Conservation (phyloP, 768 basidiomycete genomes). For the Dacryopinax spathularia region DNA sequence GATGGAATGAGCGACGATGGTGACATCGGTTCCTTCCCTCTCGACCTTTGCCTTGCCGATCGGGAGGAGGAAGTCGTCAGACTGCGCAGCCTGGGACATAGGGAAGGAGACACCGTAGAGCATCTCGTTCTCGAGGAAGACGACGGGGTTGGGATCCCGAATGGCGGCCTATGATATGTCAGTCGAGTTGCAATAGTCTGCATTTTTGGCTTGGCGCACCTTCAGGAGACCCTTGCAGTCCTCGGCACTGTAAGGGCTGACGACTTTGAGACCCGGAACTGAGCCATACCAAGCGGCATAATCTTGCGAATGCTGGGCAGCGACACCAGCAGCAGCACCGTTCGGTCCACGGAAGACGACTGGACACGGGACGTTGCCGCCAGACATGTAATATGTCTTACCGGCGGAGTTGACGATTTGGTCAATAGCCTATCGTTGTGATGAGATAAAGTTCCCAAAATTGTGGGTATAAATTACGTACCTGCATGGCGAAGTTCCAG, state of each 20-base stretch:
- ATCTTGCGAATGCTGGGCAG: constrained; percentile 93
- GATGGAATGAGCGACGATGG: constrained; percentile 94
- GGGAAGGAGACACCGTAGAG: constrained; percentile 96
- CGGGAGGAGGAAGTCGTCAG: constrained; percentile 84
- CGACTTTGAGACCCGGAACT: constrained; percentile 91
- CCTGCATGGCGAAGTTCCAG: constrained; percentile 99
- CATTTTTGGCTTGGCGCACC: constrained; percentile 30
- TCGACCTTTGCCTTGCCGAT: constrained; percentile 98
- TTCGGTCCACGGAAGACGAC: constrained; percentile 99
- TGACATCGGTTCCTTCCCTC: constrained; percentile 81
- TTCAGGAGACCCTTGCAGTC: constrained; percentile 98
- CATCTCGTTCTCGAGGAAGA: constrained; percentile 99
- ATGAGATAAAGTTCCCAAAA: neutral
- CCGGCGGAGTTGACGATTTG: constrained; percentile 99
- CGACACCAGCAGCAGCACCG: constrained; percentile 94
- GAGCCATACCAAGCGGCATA: constrained; percentile 91
- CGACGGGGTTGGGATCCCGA: constrained; percentile 94
- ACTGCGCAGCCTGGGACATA: constrained; percentile 87
- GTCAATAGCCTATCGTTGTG: constrained; percentile 62
- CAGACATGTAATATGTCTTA: constrained; percentile 99
- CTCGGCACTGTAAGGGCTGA: constrained; percentile 96
- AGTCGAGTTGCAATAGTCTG: constrained; percentile 1
- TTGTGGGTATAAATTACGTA: neutral
- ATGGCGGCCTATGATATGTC: constrained; percentile 58
- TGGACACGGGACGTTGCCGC: constrained; percentile 94